Conservation (phyloP, 1,139 yeast species). For the Oligophagozyma castellii region DNA sequence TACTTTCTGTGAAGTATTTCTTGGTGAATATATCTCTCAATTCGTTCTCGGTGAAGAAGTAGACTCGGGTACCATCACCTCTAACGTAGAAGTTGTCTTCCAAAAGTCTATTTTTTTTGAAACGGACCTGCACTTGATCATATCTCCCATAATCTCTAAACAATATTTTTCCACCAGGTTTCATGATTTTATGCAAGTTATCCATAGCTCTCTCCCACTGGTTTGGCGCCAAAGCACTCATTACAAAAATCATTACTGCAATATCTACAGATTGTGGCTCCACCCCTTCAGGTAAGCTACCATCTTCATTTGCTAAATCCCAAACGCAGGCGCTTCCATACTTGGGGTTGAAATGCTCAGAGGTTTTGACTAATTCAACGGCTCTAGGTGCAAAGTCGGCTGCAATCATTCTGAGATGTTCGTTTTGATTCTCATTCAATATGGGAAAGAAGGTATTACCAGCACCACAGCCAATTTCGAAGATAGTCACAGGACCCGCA, state of each 20-base stretch:
- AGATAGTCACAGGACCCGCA: slow-evolving; percentile 55
- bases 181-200: slow-evolving; percentile 58
- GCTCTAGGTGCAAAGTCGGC: slow-evolving; percentile 89
- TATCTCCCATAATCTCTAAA: slow-evolving; percentile 94
- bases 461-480: slow-evolving; percentile 97
- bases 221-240: slow-evolving; percentile 80
- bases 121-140: slow-evolving; percentile 89
- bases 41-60: slow-evolving; percentile 92
- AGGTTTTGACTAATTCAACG: slow-evolving; percentile 62
- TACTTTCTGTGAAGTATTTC: slow-evolving; percentile 48
- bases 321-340: slow-evolving; percentile 80
- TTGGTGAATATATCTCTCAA: slow-evolving; percentile 57
- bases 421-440: slow-evolving; percentile 65
- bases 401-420: slow-evolving; percentile 60
- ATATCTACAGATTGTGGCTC: slow-evolving; percentile 76
- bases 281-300: slow-evolving; percentile 68
- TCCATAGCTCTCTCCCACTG: slow-evolving; percentile 78
- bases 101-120: slow-evolving; percentile 73
- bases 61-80: slow-evolving; percentile 97
- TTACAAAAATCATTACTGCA: slow-evolving; percentile 85
- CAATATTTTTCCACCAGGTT: slow-evolving; percentile 83
- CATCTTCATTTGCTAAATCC: slow-evolving; percentile 79
- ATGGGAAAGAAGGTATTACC: slow-evolving; percentile 95
- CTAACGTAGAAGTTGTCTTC: slow-evolving; percentile 92
- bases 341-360: slow-evolving; percentile 48